Conservation (phyloP, 805 yeast genomes). For the Vanderwaltozyma polyspora region DNA sequence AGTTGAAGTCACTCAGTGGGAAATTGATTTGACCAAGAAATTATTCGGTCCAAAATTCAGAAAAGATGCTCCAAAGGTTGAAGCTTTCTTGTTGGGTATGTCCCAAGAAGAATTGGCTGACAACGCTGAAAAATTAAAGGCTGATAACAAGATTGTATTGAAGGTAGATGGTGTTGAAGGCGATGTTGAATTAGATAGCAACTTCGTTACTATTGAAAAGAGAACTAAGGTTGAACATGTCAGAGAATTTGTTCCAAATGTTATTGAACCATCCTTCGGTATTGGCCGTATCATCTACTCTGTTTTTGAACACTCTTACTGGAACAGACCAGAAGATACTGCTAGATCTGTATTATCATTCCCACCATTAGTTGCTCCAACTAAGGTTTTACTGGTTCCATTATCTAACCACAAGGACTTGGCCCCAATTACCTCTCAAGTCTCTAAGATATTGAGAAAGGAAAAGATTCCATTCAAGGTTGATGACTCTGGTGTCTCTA, state of each 20-base stretch:
- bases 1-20: slow-evolving; percentile 66
- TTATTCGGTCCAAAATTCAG: slow-evolving; percentile 96
- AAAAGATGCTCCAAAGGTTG: slow-evolving; percentile 90
- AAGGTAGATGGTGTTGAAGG: slow-evolving; percentile 54
- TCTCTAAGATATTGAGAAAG: slow-evolving; percentile 60
- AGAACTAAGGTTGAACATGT: slow-evolving; percentile 77
- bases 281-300: slow-evolving; percentile 94
- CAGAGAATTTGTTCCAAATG: slow-evolving; percentile 93
- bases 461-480: slow-evolving; percentile 88
- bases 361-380: slow-evolving; percentile 94
- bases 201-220: slow-evolving; percentile 65
- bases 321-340: slow-evolving; percentile 85
- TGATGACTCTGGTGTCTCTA: slow-evolving; percentile 92
- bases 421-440: slow-evolving; percentile 59
- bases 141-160: slow-evolving; percentile 53
- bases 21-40: slow-evolving; percentile 83
- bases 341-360: slow-evolving; percentile 85
- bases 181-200: slow-evolving; percentile 59
- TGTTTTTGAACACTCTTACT: slow-evolving; percentile 86
- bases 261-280: slow-evolving; percentile 98
- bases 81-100: slow-evolving; percentile 61
- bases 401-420: slow-evolving; percentile 75
- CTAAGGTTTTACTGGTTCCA: slow-evolving; percentile 92
- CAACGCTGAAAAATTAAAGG: slow-evolving; percentile 54
- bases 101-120: slow-evolving; percentile 78